Evolutionary conservation across 2,329 filamentous ascomycete genomes (phyloP).

Genomic region (Aspergillus sp.): DNA sequence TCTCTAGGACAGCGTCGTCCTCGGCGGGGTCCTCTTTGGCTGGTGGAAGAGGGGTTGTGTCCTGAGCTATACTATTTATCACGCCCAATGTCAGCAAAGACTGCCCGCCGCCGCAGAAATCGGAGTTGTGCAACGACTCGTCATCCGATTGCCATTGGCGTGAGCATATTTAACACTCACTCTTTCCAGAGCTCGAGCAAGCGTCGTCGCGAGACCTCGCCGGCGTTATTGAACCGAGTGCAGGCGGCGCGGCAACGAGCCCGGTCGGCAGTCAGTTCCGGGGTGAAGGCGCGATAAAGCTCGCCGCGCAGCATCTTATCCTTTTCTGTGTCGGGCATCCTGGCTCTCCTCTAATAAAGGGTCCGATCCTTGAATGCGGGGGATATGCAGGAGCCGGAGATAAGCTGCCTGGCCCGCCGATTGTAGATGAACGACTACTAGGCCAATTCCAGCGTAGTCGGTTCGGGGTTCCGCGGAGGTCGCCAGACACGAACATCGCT

Average conservation of each 20-base stretch:
- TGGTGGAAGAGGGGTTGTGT: constrained; percentile 64
- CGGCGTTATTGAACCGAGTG: constrained; percentile 63
- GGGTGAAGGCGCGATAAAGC: constrained; percentile 72
- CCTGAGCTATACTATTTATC: constrained; percentile 59
- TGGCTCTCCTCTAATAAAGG: background rate
- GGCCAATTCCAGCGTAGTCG: background rate
- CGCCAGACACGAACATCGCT: too few relatives aligned
- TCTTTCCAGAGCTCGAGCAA: constrained; percentile 69
- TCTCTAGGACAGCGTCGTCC: constrained; percentile 64
- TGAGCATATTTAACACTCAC: constrained; percentile 52
- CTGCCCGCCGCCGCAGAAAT: background rate
- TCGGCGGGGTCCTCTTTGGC: constrained; percentile 56
- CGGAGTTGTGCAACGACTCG: background rate
- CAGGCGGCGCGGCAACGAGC: constrained; percentile 63
- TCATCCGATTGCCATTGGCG: background rate
- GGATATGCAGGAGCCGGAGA: background rate
- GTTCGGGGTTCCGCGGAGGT: background rate
- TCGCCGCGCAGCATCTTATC: constrained; percentile 64
- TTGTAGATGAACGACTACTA: background rate
- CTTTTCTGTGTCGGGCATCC: constrained; percentile 20
- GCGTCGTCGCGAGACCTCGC: constrained; percentile 60
- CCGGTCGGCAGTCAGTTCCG: constrained; percentile 64
- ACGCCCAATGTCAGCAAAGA: background rate
- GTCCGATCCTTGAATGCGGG: background rate
- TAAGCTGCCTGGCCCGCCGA: background rate